Percentiles rank a stretch among this genome's conserved stretches.
Evolutionary conservation across 2,329 filamentous ascomycete species (phyloP).

Genomic region (Plenodomus lindquistii): DNA sequence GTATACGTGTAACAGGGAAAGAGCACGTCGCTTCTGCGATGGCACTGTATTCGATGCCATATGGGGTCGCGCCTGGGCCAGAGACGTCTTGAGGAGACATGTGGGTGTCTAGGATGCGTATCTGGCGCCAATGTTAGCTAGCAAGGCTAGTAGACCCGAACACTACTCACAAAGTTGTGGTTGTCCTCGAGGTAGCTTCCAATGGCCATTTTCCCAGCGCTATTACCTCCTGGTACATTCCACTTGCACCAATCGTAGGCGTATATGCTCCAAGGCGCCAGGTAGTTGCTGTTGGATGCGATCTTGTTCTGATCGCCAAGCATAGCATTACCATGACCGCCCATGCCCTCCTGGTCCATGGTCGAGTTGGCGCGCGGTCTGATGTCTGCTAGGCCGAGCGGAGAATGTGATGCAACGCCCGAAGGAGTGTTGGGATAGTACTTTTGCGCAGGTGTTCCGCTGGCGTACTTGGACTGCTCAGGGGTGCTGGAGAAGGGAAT

Average conservation of each 20-base stretch:
- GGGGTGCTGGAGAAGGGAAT: conserved; percentile 68
- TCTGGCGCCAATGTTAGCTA: conserved; percentile 57
- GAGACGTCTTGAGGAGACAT: conserved; percentile 70
- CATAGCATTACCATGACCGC: conserved; percentile 54
- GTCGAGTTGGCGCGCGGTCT: conserved; percentile 81
- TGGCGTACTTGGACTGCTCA: conserved; percentile 55
- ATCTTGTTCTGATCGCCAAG: conserved; percentile 69
- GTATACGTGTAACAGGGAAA: conserved; percentile 90
- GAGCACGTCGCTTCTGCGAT: conserved; percentile 96
- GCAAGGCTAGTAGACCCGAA: background rate
- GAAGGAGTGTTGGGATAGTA: conserved; percentile 60
- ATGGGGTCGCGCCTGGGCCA: conserved; percentile 70
- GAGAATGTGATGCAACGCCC: conserved; percentile 75
- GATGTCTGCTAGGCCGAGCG: conserved; percentile 89
- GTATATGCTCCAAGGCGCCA: conserved; percentile 93
- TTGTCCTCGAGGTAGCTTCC: conserved; percentile 97
- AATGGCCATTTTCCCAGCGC: conserved; percentile 89
- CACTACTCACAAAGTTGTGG: conserved; percentile 84
- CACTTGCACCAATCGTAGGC: conserved; percentile 99
- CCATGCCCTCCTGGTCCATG: conserved; percentile 71
- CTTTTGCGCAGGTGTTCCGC: conserved; percentile 56
- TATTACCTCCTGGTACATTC: conserved; percentile 70
- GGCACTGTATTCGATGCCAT: conserved; percentile 86
- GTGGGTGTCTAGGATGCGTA: conserved; percentile 94
- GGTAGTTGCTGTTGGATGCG: conserved; percentile 82